Percentiles rank a stretch among this genome's conserved stretches.
Conservation (phyloP, 768 basidiomycete species). For the Dioszegia hungarica region DNA sequence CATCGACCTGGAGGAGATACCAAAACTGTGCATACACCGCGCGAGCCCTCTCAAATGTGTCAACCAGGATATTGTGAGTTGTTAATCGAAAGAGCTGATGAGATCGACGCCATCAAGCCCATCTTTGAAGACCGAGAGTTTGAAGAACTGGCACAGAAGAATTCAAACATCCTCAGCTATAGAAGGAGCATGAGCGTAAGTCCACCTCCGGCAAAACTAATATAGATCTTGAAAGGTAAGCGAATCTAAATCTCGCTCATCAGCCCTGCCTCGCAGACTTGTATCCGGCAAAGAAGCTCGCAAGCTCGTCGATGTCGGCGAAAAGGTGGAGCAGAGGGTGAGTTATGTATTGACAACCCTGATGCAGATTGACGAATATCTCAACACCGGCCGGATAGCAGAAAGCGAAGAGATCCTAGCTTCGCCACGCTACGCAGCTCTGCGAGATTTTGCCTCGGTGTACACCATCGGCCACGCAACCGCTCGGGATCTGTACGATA, state of each 20-base stretch:
- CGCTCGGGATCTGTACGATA: constrained; percentile 42
- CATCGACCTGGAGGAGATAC: constrained; percentile 36
- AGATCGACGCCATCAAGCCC: constrained; percentile 48
- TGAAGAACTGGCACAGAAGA: constrained; percentile 43
- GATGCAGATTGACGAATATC: constrained; percentile 46
- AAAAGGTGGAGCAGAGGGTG: constrained; percentile 45
- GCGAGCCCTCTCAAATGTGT: constrained; percentile 41
- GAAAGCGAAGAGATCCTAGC: constrained; percentile 39
- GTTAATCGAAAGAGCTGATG: too few species aligned
- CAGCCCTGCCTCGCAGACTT: constrained; percentile 43
- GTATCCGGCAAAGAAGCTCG: constrained; percentile 43
- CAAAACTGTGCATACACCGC: constrained; percentile 30
- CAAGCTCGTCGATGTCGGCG: constrained; percentile 36
- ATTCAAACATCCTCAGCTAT: constrained; percentile 47
- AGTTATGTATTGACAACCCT: background rate
- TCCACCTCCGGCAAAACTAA: constrained; percentile 2
- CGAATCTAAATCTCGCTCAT: background rate
- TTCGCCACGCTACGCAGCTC: constrained; percentile 30
- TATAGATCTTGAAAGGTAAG: constrained; percentile 31
- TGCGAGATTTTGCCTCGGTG: constrained; percentile 40
- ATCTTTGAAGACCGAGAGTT: constrained; percentile 43
- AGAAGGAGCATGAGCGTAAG: constrained; percentile 45
- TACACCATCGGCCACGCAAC: constrained; percentile 45
- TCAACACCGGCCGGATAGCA: constrained; percentile 30
- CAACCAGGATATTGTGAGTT: constrained; percentile 48